These are phyloP conservation scores for Candida dubliniensis DNA, from an alignment of 1,139 yeast species.

Conservation along the genomic window DNA sequence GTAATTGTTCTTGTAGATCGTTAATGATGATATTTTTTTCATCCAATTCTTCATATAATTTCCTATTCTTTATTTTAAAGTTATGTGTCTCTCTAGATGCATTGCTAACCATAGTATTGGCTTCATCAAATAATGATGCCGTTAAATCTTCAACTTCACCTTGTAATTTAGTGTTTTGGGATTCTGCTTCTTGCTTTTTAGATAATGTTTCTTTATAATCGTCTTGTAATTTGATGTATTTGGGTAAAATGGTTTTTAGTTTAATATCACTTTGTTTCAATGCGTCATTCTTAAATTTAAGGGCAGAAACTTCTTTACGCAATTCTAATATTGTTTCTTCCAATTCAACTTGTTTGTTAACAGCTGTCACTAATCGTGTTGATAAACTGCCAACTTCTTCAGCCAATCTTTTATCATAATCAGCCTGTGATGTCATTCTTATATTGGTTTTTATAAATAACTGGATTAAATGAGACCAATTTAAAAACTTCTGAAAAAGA, in stretches of 20 bases:
- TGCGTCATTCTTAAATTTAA: constrained; percentile 22
- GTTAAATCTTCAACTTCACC: constrained; percentile 78
- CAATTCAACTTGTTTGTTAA: constrained; percentile 56
- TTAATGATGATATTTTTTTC: constrained; percentile 74
- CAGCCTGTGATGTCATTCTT: constrained; percentile 11
- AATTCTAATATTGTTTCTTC: constrained; percentile 42
- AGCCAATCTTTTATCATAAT: constrained; percentile 41
- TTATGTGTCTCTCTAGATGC: constrained; percentile 63
- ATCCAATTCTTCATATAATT: constrained; percentile 61
- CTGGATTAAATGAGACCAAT: not conserved
- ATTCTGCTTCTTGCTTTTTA: constrained; percentile 44
- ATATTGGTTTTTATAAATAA: not conserved
- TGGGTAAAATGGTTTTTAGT: constrained; percentile 30
- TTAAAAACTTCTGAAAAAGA: no score
- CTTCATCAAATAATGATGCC: constrained; percentile 74
- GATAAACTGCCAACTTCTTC: constrained; percentile 57
- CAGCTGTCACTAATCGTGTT: constrained; percentile 60
- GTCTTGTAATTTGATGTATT: constrained; percentile 31
- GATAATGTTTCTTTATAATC: constrained; percentile 38
- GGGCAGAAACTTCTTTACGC: constrained; percentile 31
- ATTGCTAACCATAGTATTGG: constrained; percentile 74
- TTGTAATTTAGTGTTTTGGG: constrained; percentile 57
- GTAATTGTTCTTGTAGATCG: constrained; percentile 66
- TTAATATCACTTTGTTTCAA: constrained; percentile 22
- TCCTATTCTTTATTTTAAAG: constrained; percentile 53